These are phyloP conservation scores for Phaeosphaeria sp. DNA, from an alignment of 2,329 filamentous ascomycete species.

Conservation along the genomic window DNA sequence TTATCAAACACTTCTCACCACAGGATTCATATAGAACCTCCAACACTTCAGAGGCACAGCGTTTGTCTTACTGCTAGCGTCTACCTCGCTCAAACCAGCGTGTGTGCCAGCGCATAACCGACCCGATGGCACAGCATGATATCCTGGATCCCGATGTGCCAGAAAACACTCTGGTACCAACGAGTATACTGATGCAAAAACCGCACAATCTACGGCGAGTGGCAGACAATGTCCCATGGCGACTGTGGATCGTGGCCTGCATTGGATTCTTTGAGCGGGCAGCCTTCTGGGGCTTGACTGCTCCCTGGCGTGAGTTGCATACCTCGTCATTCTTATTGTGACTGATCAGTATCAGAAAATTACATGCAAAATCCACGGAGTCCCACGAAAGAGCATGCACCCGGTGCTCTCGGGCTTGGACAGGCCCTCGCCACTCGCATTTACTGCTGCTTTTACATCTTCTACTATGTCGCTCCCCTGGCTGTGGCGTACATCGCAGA, in stretches of 20 bases:
- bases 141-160: neutral
- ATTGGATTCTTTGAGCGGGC: constrained; percentile 37
- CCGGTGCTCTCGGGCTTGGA: constrained; percentile 41
- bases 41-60: neutral
- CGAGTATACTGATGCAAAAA: constrained; percentile 7
- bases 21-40: neutral
- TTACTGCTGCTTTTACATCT: constrained; percentile 63
- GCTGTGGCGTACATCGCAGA: constrained; percentile 48
- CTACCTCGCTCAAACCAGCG: neutral
- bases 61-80: neutral
- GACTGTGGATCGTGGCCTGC: constrained; percentile 32
- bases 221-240: constrained; percentile 27
- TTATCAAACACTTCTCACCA: neutral
- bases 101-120: neutral
- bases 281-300: constrained; percentile 38
- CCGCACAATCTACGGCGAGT: constrained; percentile 23
- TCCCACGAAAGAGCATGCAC: constrained; percentile 38
- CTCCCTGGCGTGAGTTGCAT: constrained; percentile 39
- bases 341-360: constrained; percentile 45
- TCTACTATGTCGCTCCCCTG: constrained; percentile 51
- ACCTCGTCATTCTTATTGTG: neutral
- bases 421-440: constrained; percentile 57
- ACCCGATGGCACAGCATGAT: neutral
- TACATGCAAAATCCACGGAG: constrained; percentile 49
- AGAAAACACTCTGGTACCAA: constrained; percentile 2